These are phyloP conservation scores for Fusarium incarnatum DNA, from an alignment of 2,329 filamentous ascomycete genomes.

Conservation along the genomic window DNA sequence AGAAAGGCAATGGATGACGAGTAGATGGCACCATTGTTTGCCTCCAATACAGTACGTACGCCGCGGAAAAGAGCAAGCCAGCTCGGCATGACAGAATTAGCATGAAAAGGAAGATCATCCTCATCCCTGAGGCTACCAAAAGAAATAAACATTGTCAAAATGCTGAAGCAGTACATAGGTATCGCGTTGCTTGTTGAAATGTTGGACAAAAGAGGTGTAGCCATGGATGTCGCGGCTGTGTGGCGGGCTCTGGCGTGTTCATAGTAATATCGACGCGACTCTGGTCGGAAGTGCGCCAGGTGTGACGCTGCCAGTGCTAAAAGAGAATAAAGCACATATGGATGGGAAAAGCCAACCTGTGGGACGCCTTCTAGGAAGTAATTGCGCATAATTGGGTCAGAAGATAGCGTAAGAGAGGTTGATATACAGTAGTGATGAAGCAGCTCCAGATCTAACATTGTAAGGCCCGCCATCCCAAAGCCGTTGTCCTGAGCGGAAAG, in stretches of 20 bases:
- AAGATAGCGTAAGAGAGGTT: neutral
- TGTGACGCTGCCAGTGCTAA: neutral
- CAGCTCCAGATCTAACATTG: neutral
- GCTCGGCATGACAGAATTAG: neutral
- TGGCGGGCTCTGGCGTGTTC: neutral
- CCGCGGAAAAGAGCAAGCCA: neutral
- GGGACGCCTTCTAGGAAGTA: neutral
- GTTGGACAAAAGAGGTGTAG: neutral
- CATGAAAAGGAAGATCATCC: neutral
- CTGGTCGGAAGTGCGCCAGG: neutral
- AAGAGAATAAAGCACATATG: neutral
- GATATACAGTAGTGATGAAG: conserved; percentile 4
- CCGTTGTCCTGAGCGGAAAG: neutral
- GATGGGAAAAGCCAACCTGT: neutral
- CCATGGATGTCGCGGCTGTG: neutral
- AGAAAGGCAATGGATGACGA: neutral
- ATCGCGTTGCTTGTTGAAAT: neutral
- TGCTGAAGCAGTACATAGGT: neutral
- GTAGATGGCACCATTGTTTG: neutral
- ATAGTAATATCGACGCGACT: conserved; percentile 1
- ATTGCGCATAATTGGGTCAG: neutral
- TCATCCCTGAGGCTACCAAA: neutral
- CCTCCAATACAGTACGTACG: neutral
- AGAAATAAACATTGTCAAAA: conserved; percentile 1
- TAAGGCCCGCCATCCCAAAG: neutral